Evolutionary conservation across 192 early-diverging fungal species (phyloP), one percentile per base, ranked within the genome.

Genomic region (Backusella macrospora): DNA sequence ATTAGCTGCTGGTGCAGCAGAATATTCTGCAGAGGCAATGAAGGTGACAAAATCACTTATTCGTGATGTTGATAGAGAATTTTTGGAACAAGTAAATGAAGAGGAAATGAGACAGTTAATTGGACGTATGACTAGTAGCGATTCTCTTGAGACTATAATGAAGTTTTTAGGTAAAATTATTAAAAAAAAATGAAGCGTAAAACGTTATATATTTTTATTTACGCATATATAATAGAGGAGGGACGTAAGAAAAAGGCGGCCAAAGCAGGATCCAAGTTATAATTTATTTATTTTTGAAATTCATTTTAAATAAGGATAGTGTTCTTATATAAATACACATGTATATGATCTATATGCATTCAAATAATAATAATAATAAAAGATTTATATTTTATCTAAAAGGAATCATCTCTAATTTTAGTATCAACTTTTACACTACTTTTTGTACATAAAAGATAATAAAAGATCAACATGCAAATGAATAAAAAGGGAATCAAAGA

Each of bases 1-100:
- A 42, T 37, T 86, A 7, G 87, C 91, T 1, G 81, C 75, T 0
- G 52, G 76, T 38, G 74, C 87, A 23, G 88, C 89, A 6, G 76
- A 86, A 64, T 85, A 80, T 39, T 84, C 91, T 29, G 79, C 78
- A 37, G 75, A 79, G 16, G 91, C 91, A 5, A 81, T 93, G 64
- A 80, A 78, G 62, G 80, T 80, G 2, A 88, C 91, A 16, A 84
- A 89, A 65, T 70, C 75, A 1, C 76, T 93, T 29, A 78, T 91
- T 37, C 82, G 86, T 1, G 79, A 76, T 44, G 67, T 65, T 23
- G 83, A 84, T 6, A 76, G 73, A 6, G 73, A 83, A 12, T 70
- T 86, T 59, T 68, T 93, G 34, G 69, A 87, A 18, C 52, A 77
- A 3, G 81, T 84, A 15, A 91, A 88, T 70, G 75, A 81, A 0